phyloP scores from a whole-genome alignment of 768 basidiomycete genomes.

The Butyriboletus loyo region DNA sequence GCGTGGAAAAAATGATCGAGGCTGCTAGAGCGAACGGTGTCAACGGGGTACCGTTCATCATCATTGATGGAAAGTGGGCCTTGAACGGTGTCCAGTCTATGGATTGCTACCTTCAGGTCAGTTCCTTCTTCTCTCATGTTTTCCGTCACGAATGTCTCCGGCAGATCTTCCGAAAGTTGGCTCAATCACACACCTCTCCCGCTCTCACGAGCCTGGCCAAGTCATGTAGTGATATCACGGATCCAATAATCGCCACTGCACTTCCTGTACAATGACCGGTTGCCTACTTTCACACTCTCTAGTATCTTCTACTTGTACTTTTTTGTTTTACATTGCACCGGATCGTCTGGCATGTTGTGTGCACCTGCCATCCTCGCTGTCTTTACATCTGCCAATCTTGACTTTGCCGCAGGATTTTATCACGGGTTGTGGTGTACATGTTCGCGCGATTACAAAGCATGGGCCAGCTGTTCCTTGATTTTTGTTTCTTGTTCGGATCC shows the following conservation, averaged over 20 bases:
- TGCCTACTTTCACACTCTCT: background rate
- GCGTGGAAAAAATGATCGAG: conserved; percentile 39
- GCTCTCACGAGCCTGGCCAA: conserved; percentile 1
- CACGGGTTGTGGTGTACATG: conserved; percentile 11
- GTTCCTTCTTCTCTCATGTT: background rate
- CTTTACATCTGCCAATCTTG: conserved; percentile 12
- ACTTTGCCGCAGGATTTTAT: conserved; percentile 18
- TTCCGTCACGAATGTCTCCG: background rate
- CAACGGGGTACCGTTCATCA: conserved; percentile 51
- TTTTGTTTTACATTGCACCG: conserved; percentile 4
- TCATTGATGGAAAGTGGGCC: conserved; percentile 45
- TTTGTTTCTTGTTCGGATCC: conserved; percentile 7
- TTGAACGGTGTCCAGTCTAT: conserved; percentile 42
- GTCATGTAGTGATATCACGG: conserved; percentile 22
- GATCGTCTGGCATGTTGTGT: conserved; percentile 16
- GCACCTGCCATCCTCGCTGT: conserved; percentile 6
- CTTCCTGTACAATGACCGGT: conserved; percentile 23
- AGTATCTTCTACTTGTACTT: background rate
- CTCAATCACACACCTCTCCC: conserved; percentile 13
- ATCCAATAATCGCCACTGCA: conserved; percentile 14
- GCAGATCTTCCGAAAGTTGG: conserved; percentile 34
- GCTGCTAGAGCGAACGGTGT: conserved; percentile 44
- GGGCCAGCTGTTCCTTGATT: conserved; percentile 14
- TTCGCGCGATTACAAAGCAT: conserved; percentile 11
- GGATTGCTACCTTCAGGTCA: conserved; percentile 40